Conservation (phyloP, 2,329 filamentous ascomycete species). For the Phaeomoniella chlamydospora region DNA sequence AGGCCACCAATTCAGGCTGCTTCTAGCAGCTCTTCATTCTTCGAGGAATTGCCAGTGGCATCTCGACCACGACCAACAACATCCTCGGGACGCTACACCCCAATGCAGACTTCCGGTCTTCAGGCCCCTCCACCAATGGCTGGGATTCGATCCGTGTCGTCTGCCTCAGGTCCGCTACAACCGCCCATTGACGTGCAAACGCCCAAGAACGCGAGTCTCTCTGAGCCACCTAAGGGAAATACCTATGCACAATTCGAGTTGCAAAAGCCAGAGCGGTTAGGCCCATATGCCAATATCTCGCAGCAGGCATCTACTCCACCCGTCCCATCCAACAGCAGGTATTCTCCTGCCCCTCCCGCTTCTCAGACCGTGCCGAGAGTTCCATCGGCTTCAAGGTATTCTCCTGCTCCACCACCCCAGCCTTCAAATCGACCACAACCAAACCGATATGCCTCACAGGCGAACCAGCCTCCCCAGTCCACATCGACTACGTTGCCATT, state of each 20-base stretch:
- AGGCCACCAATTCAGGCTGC: conserved; percentile 4
- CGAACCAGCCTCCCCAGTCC: conserved; percentile 7
- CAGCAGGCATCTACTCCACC: conserved; percentile 14
- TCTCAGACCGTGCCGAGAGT: conserved; percentile 28
- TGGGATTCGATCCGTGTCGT: conserved; percentile 13
- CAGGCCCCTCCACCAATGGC: conserved; percentile 11
- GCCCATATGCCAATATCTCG: conserved; percentile 16
- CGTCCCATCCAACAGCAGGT: conserved; percentile 6
- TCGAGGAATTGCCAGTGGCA: conserved; percentile 59
- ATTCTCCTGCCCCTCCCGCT: conserved; percentile 12
- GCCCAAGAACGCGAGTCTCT: conserved; percentile 13
- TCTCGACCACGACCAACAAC: conserved; percentile 44
- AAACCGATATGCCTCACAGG: conserved; percentile 13
- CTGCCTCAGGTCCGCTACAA: conserved; percentile 11
- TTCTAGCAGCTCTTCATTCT: conserved; percentile 40
- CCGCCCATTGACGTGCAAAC: conserved; percentile 9
- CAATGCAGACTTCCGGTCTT: conserved; percentile 15
- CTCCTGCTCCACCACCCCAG: conserved; percentile 26
- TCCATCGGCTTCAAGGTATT: conserved; percentile 23
- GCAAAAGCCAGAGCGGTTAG: conserved; percentile 16
- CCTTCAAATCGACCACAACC: conserved; percentile 1
- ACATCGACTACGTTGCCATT: conserved; percentile 30
- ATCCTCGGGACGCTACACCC: conserved; percentile 21
- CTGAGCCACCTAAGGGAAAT: not conserved
- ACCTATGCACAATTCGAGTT: conserved; percentile 15